Percentiles rank a stretch among this genome's conserved stretches.
Conservation (phyloP, 768 basidiomycete genomes). For the Mycena albidolilacea region DNA sequence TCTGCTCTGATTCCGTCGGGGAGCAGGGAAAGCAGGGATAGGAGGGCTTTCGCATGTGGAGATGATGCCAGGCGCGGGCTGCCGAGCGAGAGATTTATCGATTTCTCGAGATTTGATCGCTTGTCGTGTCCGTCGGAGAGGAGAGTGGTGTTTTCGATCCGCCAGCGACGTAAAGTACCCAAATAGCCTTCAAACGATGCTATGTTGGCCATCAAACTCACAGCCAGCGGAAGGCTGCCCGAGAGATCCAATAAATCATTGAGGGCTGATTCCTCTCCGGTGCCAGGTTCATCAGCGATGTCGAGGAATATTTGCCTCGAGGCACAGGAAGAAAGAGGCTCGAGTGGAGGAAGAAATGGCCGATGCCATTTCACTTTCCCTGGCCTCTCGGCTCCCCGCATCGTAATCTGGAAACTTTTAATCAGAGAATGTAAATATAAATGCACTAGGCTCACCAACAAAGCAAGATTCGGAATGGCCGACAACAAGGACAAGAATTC, state of each 20-base stretch:
- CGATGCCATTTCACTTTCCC: background rate
- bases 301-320: constrained; percentile 1
- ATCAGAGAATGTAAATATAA: background rate
- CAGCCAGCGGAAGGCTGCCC: constrained; percentile 9
- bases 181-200: constrained; percentile 14
- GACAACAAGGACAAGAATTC: background rate
- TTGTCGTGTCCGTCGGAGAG: background rate
- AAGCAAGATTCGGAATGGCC: no score
- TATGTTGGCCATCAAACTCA: constrained; percentile 8
- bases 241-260: constrained; percentile 6
- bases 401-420: background rate
- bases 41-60: background rate
- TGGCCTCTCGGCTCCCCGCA: background rate
- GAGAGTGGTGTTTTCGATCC: background rate
- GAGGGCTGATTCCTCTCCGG: background rate
- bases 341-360: background rate
- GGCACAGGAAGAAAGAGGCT: background rate
- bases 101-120: background rate
- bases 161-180: background rate
- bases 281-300: background rate
- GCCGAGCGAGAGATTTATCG: background rate
- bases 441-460: background rate
- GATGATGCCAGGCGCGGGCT: background rate
- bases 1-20: background rate
- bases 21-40: background rate